A percentile compares a stretch with the other conserved stretches of the same genome.
Conservation (phyloP, 2,329 filamentous ascomycete species). For the Fusarium sp. region DNA sequence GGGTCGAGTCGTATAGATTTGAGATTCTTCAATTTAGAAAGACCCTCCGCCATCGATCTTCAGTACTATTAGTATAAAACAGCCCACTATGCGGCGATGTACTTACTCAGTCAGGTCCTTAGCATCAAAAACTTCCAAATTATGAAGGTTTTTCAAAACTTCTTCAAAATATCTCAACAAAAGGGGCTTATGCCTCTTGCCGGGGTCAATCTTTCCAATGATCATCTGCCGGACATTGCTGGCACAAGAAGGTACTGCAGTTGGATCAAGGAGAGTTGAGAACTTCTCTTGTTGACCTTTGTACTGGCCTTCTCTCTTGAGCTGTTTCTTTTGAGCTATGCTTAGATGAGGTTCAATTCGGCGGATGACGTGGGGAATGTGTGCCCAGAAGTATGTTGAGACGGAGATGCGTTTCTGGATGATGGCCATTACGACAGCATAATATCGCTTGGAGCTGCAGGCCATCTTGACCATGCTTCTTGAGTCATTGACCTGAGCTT, state of each 20-base stretch:
- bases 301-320: neutral
- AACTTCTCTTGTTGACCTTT: neutral
- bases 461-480: neutral
- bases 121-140: neutral
- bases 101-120: neutral
- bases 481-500: neutral
- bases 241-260: neutral
- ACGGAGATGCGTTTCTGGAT: conserved; percentile 1
- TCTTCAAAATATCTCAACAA: neutral
- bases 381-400: neutral
- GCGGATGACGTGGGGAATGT: neutral
- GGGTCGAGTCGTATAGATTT: neutral
- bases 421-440: neutral
- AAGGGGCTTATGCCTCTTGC: neutral
- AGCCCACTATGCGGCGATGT: fast-evolving
- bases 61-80: fast-evolving
- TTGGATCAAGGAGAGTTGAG: neutral
- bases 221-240: conserved; percentile 8
- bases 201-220: neutral
- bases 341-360: neutral
- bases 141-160: neutral
- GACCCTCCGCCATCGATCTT: neutral
- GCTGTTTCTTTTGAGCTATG: conserved; percentile 10
- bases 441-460: conserved; percentile 5
- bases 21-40: neutral